Evolutionary conservation across 2,329 filamentous ascomycete species (phyloP), one percentile per base, ranked within the genome.

Genomic region (Elsinoe australis): DNA sequence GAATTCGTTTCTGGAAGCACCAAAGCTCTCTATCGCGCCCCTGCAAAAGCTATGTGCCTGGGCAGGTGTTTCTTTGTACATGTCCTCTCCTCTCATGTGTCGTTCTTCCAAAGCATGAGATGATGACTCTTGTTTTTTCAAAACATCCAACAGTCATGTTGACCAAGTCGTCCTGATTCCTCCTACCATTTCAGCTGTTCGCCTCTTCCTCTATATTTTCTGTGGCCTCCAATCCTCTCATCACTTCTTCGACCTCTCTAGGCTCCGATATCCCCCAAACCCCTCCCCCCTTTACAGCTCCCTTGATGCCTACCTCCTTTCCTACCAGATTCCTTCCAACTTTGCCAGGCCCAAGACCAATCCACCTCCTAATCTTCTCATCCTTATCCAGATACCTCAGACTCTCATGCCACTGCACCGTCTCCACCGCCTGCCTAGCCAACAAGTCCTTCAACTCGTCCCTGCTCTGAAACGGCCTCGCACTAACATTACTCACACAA

Each of bases 371-470:
- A 14, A 95, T 85, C 53, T 82, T 82, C 59, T 83, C 78, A 58
- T 92, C 80, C 62, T 92, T 82, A 63, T 95, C 87, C 42, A 95
- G 70, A 60, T 94, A 95, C 55, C 80, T 81, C 58, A 96, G 89
- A 58, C 86, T 92, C 56, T 94, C 87, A 82, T 89, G 95, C 90
- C 90, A 96, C 51, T 79, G 75, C 33, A 96, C 87, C 22, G 89
- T 95, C 68, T 95, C 87, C n/a, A 92, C 80, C 53, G 85, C 89
- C 60, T 88, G 84, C 41, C 86, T 71, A 1, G 88, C 82, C 42
- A 95, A 70, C 36, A 94, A 67, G 53, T 94, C 82, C 61, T 86
- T 86, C 24, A 95, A 70, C 54, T 94, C 79, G 32, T 79, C 79
- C 56, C 79, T 80, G 54, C 77, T 85, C 54, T 71, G 64, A 56